Evolutionary conservation across 495 filamentous ascomycete species (phyloP).

Genomic region (Parachaetomium inaequale): DNA sequence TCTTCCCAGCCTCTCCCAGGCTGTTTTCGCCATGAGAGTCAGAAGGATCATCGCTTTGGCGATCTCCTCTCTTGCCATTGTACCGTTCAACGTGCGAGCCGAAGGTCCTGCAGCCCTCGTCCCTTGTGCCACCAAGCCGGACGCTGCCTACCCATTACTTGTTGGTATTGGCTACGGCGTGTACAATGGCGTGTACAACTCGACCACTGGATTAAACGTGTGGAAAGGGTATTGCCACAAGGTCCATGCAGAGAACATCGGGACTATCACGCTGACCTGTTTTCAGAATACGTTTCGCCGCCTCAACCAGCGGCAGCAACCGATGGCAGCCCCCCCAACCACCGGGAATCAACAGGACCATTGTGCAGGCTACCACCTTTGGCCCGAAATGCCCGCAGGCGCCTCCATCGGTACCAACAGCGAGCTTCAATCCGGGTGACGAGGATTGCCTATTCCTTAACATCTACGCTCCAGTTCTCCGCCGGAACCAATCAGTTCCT

Average conservation of each 20-base stretch:
- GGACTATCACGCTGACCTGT: neutral
- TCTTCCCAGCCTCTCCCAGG: too few species aligned
- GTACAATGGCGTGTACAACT: neutral
- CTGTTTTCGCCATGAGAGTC: too few species aligned
- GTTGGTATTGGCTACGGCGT: neutral
- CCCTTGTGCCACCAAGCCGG: too few species aligned
- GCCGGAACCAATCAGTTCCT: constrained; percentile 27
- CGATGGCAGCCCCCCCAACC: neutral
- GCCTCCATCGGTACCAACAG: neutral
- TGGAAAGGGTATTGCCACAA: constrained; percentile 4
- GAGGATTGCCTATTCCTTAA: constrained; percentile 36
- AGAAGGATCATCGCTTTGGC: too few species aligned
- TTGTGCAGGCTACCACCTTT: neutral
- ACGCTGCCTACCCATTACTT: too few species aligned
- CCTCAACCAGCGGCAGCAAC: neutral
- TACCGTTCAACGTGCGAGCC: too few species aligned
- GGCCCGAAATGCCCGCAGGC: neutral
- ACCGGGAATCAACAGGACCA: neutral
- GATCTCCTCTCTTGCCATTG: too few species aligned
- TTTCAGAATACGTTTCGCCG: constrained; percentile 1
- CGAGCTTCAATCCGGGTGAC: neutral
- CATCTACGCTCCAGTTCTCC: constrained; percentile 33
- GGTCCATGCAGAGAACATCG: neutral
- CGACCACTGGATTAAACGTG: neutral
- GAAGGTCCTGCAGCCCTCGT: too few species aligned